Percentiles rank a stretch among this genome's conserved stretches.
phyloP scores from a whole-genome alignment of 2,329 filamentous ascomycete genomes.

The Fusarium mundagurra region DNA sequence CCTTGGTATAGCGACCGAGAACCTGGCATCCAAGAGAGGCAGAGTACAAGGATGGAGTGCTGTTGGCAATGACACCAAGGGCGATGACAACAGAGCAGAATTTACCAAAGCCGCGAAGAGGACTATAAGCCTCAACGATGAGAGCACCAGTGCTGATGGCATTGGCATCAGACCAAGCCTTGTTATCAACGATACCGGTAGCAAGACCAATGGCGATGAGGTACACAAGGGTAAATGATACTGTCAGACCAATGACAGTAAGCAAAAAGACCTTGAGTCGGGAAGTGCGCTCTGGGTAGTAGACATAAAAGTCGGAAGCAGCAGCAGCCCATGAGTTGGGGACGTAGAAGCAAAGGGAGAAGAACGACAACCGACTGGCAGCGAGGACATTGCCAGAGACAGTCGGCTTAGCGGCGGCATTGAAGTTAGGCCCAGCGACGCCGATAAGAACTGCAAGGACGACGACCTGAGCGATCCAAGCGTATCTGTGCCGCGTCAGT shows the following conservation, averaged over 20 bases:
- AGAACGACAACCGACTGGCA: slow-evolving; percentile 70
- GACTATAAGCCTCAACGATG: slow-evolving; percentile 63
- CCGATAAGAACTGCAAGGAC: slow-evolving; percentile 79
- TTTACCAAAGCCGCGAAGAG: slow-evolving; percentile 64
- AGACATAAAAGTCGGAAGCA: slow-evolving; percentile 83
- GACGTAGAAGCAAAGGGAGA: slow-evolving; percentile 71
- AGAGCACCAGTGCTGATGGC: slow-evolving; percentile 64
- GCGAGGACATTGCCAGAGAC: slow-evolving; percentile 70
- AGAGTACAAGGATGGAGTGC: slow-evolving; percentile 65
- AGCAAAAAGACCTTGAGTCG: slow-evolving; percentile 72
- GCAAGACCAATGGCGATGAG: slow-evolving; percentile 65
- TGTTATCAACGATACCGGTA: slow-evolving; percentile 59
- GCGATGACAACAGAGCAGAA: slow-evolving; percentile 66
- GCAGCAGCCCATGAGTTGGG: slow-evolving; percentile 71
- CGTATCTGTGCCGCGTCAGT: slow-evolving; percentile 39
- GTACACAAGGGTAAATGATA: slow-evolving; percentile 72
- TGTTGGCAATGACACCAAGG: slow-evolving; percentile 64
- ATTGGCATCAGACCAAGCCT: slow-evolving; percentile 62
- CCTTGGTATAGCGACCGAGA: slow-evolving; percentile 61
- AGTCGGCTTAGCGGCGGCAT: slow-evolving; percentile 71
- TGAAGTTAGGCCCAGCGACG: slow-evolving; percentile 67
- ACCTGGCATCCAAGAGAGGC: slow-evolving; percentile 69
- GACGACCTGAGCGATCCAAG: slow-evolving; percentile 74
- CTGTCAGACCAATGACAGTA: slow-evolving; percentile 74
- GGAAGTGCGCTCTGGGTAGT: slow-evolving; percentile 72